These are phyloP conservation scores for Tuber aestivum DNA, from an alignment of 495 filamentous ascomycete genomes.

Conservation along the genomic window DNA sequence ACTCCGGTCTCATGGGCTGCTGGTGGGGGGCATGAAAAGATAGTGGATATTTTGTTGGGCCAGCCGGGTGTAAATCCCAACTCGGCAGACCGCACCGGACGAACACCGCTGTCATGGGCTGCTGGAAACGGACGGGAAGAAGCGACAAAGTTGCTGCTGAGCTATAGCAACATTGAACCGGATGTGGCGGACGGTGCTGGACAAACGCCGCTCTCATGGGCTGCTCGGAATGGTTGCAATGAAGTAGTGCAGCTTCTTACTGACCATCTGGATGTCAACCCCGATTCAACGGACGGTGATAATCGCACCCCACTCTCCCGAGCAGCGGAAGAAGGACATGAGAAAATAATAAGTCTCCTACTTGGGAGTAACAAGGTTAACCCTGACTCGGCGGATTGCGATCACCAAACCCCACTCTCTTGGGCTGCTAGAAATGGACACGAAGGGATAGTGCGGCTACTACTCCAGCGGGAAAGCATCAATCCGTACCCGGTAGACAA, in stretches of 20 bases:
- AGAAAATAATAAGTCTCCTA: constrained; percentile 9
- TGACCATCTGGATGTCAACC: constrained; percentile 17
- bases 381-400: constrained; percentile 15
- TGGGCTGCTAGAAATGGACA: constrained; percentile 27
- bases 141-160: constrained; percentile 36
- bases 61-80: constrained; percentile 43
- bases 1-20: constrained; percentile 18
- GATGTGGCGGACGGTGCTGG: constrained; percentile 30
- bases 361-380: constrained; percentile 6
- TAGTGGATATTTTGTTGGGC: constrained; percentile 10
- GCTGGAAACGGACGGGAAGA: constrained; percentile 47
- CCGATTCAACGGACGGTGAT: constrained; percentile 4
- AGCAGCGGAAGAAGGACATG: constrained; percentile 28
- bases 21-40: constrained; percentile 4
- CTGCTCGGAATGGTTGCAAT: constrained; percentile 28
- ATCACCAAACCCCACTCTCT: constrained; percentile 26
- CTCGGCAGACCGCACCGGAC: constrained; percentile 25
- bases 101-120: constrained; percentile 45
- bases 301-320: constrained; percentile 11
- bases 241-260: constrained; percentile 32
- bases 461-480: constrained; percentile 21
- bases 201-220: constrained; percentile 41
- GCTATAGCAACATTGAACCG: constrained; percentile 1
- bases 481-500: not conserved
- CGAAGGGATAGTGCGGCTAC: constrained; percentile 24